Evolutionary conservation across 805 yeast species (phyloP).

Genomic region (Spathaspora passalidarum): DNA sequence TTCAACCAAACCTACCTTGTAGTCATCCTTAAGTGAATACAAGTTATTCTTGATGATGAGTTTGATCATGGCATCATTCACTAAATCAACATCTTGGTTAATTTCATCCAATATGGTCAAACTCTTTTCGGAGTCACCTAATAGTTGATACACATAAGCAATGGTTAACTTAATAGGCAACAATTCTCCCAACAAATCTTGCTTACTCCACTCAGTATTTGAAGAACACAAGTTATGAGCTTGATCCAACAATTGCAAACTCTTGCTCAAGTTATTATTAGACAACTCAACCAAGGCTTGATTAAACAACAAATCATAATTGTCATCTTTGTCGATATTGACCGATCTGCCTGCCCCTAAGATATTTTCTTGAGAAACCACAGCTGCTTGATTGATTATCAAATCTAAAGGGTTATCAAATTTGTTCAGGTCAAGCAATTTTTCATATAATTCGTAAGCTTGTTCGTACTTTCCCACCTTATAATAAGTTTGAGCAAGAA

Average conservation of each 20-base stretch:
- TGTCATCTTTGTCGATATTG: conserved; percentile 7
- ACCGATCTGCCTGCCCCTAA: neutral
- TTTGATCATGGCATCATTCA: conserved; percentile 38
- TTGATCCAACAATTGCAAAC: conserved; percentile 42
- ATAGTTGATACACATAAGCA: conserved; percentile 48
- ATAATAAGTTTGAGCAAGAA: conserved; percentile 54
- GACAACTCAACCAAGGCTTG: conserved; percentile 49
- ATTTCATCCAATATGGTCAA: conserved; percentile 28
- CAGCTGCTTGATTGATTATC: conserved; percentile 64
- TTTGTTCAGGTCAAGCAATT: conserved; percentile 29
- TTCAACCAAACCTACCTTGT: conserved; percentile 29
- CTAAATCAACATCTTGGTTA: conserved; percentile 20
- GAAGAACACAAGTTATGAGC: conserved; percentile 45
- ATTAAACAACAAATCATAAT: conserved; percentile 61
- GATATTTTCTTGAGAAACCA: conserved; percentile 48
- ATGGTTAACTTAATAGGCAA: conserved; percentile 60
- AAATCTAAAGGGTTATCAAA: conserved; percentile 51
- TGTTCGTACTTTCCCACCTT: conserved; percentile 40
- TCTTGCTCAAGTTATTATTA: conserved; percentile 32
- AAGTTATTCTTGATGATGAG: conserved; percentile 46
- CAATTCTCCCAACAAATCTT: conserved; percentile 50
- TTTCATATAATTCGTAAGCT: conserved; percentile 47
- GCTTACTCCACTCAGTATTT: conserved; percentile 38
- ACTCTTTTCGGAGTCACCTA: conserved; percentile 34
- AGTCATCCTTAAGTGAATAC: conserved; percentile 22